phyloP scores from a whole-genome alignment of 768 basidiomycete genomes.

The Mycena epipterygia region DNA sequence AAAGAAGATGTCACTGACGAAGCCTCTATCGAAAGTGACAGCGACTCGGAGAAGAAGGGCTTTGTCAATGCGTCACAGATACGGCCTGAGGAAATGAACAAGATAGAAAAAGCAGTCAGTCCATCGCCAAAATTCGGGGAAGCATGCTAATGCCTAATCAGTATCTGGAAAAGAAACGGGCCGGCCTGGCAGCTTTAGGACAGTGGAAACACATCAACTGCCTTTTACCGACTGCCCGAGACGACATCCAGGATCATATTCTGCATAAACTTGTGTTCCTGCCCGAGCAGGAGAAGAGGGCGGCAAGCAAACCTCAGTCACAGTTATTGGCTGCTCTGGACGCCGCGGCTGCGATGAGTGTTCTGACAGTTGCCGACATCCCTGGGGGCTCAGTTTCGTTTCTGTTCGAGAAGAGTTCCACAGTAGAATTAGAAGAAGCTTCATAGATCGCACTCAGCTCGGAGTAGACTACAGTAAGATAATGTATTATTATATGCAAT shows the following conservation, averaged over 20 bases:
- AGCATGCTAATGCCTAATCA: conserved; percentile 43
- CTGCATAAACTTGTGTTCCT: conserved; percentile 65
- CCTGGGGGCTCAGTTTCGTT: conserved; percentile 82
- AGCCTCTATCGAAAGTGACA: conserved; percentile 42
- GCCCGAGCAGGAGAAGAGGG: conserved; percentile 17
- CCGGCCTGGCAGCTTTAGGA: conserved; percentile 76
- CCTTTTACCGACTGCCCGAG: conserved; percentile 57
- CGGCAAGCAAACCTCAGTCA: conserved; percentile 37
- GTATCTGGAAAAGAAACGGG: conserved; percentile 79
- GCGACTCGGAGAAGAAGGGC: conserved; percentile 50
- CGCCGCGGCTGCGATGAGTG: conserved; percentile 52
- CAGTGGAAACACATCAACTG: conserved; percentile 92
- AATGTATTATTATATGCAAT: too few species aligned
- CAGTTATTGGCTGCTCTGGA: conserved; percentile 65
- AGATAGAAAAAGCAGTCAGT: conserved; percentile 68
- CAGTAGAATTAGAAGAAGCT: conserved; percentile 29
- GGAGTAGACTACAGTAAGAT: too few species aligned
- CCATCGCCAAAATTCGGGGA: background rate
- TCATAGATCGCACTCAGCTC: conserved; percentile 6
- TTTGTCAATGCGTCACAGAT: conserved; percentile 80
- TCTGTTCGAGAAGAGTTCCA: conserved; percentile 75
- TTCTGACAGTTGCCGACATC: conserved; percentile 53
- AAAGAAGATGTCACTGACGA: conserved; percentile 45
- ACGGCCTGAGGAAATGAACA: conserved; percentile 56
- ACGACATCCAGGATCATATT: conserved; percentile 74